phyloP scores from a whole-genome alignment of 2,329 filamentous ascomycete species.

The Sporothrix dimorphospora region DNA sequence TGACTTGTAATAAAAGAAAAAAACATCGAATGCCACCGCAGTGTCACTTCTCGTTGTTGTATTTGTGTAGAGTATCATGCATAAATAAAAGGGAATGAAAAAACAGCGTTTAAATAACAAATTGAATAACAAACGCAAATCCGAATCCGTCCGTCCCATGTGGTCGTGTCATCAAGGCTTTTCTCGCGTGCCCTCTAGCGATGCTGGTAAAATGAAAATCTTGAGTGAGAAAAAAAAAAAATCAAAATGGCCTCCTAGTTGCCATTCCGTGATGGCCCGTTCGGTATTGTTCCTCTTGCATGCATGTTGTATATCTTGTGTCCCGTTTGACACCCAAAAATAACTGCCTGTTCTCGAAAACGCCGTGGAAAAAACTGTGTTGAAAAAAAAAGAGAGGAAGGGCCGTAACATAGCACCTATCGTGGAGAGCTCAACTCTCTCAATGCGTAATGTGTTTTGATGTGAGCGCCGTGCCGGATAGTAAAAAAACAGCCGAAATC shows the following conservation, averaged over 20 bases:
- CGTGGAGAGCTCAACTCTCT: background rate
- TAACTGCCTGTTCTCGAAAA: background rate
- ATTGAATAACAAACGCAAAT: background rate
- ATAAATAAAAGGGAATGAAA: background rate
- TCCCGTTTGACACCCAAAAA: slow-evolving; percentile 2
- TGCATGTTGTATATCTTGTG: background rate
- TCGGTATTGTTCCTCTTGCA: background rate
- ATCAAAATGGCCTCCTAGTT: background rate
- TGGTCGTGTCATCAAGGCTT: slow-evolving; percentile 3
- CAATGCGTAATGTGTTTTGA: background rate
- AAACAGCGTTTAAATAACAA: background rate
- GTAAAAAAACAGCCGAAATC: background rate
- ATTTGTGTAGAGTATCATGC: background rate
- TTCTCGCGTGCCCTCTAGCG: background rate
- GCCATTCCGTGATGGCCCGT: background rate
- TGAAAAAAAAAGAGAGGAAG: background rate
- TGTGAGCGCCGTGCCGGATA: no score
- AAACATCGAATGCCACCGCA: background rate
- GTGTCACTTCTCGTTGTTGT: background rate
- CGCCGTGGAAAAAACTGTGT: slow-evolving; percentile 9
- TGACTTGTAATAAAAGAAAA: background rate
- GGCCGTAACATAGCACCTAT: slow-evolving; percentile 9
- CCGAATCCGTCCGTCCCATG: background rate
- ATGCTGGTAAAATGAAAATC: background rate
- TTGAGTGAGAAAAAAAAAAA: background rate